Evolutionary conservation across 208 protist species (phyloP).

Genomic region (Eutreptiella sp.): DNA sequence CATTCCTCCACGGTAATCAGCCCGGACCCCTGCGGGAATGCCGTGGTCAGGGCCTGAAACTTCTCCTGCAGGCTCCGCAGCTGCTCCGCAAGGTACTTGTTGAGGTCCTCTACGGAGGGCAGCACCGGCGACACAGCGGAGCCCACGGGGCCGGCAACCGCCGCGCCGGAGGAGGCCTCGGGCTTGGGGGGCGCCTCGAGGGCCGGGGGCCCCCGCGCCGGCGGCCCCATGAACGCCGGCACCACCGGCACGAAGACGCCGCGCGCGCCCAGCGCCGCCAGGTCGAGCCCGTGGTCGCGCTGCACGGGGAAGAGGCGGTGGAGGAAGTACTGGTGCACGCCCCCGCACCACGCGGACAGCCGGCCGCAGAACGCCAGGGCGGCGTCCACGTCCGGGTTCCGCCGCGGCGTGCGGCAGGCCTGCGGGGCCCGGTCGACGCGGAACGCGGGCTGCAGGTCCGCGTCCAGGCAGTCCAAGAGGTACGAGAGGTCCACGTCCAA

Average conservation of each 20-base stretch:
- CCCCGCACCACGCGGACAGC: background rate
- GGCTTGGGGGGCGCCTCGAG: background rate
- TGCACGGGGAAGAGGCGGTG: background rate
- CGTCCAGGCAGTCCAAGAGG: background rate
- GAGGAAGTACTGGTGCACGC: background rate
- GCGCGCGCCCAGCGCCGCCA: background rate
- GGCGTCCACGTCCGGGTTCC: slow-evolving; percentile 15
- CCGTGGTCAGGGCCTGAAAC: background rate
- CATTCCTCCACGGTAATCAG: background rate
- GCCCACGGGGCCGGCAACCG: background rate
- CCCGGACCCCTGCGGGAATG: background rate
- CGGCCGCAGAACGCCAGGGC: background rate
- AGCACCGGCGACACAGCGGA: background rate
- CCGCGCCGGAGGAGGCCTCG: too few relatives aligned
- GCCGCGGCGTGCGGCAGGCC: slow-evolving; percentile 26
- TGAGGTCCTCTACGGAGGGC: background rate
- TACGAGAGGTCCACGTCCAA: slow-evolving; percentile 9
- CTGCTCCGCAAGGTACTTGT: slow-evolving; percentile 24
- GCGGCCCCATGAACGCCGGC: slow-evolving; percentile 9
- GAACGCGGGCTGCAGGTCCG: slow-evolving; percentile 1
- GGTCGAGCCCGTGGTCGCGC: background rate
- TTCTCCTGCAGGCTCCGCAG: slow-evolving; percentile 2
- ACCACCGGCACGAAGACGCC: slow-evolving; percentile 27
- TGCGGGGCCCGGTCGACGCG: slow-evolving; percentile 10
- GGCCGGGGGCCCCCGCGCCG: background rate